Conservation (phyloP, 192 early-diverging fungal genomes). For the Gonapodya prolifera region DNA sequence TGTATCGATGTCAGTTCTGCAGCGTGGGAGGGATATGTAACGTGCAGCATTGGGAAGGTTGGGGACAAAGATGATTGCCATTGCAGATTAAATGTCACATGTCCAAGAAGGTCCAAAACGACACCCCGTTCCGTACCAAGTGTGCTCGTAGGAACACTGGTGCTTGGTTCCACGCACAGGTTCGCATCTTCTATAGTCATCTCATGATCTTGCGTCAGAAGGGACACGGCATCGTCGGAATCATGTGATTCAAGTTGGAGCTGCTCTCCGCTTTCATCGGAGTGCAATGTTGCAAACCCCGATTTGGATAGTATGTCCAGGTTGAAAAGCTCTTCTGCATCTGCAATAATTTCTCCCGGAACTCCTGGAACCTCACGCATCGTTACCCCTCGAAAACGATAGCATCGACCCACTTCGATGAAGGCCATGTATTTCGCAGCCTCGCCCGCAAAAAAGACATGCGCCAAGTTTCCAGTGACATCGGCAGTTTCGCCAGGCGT, state of each 20-base stretch:
- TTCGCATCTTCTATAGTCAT: neutral
- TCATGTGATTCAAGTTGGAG: neutral
- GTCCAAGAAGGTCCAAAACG: neutral
- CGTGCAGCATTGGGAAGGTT: neutral
- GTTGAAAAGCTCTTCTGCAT: neutral
- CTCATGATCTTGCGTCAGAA: neutral
- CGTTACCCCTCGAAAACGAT: neutral
- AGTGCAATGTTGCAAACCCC: neutral
- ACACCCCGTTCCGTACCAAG: too few species aligned
- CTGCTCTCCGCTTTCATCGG: neutral
- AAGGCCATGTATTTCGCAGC: neutral
- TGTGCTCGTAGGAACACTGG: too few species aligned
- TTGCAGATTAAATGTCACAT: neutral
- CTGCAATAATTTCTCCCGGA: neutral
- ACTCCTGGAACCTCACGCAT: neutral
- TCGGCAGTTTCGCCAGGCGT: too few species aligned
- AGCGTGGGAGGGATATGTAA: neutral
- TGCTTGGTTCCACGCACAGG: too few species aligned
- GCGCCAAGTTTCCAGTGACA: too few species aligned
- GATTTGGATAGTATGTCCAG: neutral
- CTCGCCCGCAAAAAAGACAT: neutral
- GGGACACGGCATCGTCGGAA: neutral
- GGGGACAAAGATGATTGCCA: neutral
- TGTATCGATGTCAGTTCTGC: neutral
- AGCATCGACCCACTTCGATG: neutral